A percentile compares a stretch with the other conserved stretches of the same genome.
phyloP scores from a whole-genome alignment of 148 eudicot species.

The Simmondsia chinensis region DNA sequence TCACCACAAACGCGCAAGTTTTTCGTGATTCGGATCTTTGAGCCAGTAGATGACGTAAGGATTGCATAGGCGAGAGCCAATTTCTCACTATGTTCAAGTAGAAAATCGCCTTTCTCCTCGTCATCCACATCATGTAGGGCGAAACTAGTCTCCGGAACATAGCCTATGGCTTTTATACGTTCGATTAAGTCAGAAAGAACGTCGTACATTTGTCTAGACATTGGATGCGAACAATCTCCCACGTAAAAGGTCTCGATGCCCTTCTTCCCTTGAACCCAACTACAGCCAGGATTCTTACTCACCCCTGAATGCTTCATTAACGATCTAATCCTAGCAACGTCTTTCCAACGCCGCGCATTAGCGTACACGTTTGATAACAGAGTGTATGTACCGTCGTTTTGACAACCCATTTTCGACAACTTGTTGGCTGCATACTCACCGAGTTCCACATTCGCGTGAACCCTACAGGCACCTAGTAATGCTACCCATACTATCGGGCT shows the following conservation, averaged over 20 bases:
- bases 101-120: conserved; percentile 68
- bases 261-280: conserved; percentile 74
- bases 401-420: conserved; percentile 38
- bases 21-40: conserved; percentile 64
- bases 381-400: conserved; percentile 66
- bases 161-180: conserved; percentile 54
- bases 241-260: conserved; percentile 53
- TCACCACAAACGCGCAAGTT: conserved; percentile 80
- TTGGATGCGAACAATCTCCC: conserved; percentile 67
- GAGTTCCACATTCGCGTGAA: conserved; percentile 52
- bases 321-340: conserved; percentile 51
- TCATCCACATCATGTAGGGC: conserved; percentile 84
- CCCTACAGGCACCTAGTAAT: conserved; percentile 55
- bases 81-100: conserved; percentile 72
- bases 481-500: conserved; percentile 58
- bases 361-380: conserved; percentile 72
- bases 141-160: conserved; percentile 66
- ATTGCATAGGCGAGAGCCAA: conserved; percentile 77
- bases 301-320: conserved; percentile 58
- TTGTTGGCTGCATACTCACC: conserved; percentile 54
- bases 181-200: conserved; percentile 44
- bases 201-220: conserved; percentile 39
- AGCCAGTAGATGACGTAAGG: conserved; percentile 45
- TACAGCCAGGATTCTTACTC: conserved; percentile 72
- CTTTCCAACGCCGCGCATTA: conserved; percentile 66